Conservation (phyloP, 768 basidiomycete species). For the Tremella yokohamensis region DNA sequence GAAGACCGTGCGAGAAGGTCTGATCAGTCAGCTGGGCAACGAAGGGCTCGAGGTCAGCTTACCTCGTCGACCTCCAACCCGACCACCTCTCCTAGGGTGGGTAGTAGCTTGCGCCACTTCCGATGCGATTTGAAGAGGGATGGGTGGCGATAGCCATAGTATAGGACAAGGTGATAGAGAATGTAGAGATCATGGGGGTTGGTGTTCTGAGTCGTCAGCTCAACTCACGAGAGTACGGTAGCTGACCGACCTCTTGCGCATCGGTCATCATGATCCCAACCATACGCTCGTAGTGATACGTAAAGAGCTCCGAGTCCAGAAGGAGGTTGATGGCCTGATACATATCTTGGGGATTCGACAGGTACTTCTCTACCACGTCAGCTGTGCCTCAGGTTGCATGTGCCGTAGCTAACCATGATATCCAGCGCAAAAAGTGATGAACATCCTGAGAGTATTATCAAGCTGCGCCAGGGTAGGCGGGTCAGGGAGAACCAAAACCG, state of each 20-base stretch:
- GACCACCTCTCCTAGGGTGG: conserved; percentile 68
- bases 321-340: conserved; percentile 75
- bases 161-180: conserved; percentile 70
- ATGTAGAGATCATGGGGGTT: conserved; percentile 81
- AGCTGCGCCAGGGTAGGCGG: conserved; percentile 66
- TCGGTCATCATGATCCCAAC: conserved; percentile 71
- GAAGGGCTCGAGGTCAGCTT: conserved; percentile 55
- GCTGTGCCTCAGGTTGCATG: conserved; percentile 6
- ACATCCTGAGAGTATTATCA: conserved; percentile 73
- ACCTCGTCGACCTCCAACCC: conserved; percentile 59
- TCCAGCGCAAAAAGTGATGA: conserved; percentile 70
- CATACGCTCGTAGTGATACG: conserved; percentile 89
- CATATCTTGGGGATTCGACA: conserved; percentile 76
- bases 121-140: conserved; percentile 73
- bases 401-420: conserved; percentile 65
- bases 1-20: conserved; percentile 41
- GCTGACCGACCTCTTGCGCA: conserved; percentile 60
- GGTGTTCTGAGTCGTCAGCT: conserved; percentile 59
- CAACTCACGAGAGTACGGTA: background rate
- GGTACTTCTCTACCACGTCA: conserved; percentile 65
- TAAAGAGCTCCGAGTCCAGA: conserved; percentile 78
- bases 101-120: conserved; percentile 77
- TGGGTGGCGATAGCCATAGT: conserved; percentile 66
- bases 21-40: conserved; percentile 3
- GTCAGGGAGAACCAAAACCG: conserved; percentile 66